A percentile compares a stretch with the other conserved stretches of the same genome.
Conservation (phyloP, 352 stramenopile genomes). For the Phytophthora palmivora region DNA sequence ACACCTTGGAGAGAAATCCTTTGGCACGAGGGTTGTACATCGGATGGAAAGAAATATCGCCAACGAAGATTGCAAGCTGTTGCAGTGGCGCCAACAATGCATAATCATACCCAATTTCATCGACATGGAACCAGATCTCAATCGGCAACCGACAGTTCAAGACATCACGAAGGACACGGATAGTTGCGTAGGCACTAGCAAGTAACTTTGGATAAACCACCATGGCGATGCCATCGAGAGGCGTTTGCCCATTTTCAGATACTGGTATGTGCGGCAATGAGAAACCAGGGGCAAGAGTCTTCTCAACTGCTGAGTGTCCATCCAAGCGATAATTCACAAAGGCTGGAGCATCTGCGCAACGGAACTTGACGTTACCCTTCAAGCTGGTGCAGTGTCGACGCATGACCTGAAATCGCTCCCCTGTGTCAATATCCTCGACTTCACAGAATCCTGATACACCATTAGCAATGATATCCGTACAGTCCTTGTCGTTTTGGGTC, state of each 20-base stretch:
- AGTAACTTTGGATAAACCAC: conserved; percentile 59
- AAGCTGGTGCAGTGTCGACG: conserved; percentile 40
- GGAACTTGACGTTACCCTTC: conserved; percentile 38
- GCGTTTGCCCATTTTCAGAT: not conserved
- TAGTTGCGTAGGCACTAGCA: conserved; percentile 40
- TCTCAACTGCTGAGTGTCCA: conserved; percentile 18
- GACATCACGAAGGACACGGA: conserved; percentile 43
- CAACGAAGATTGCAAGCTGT: conserved; percentile 31
- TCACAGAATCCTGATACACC: conserved; percentile 49
- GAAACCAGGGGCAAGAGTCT: conserved; percentile 23
- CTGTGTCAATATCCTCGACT: conserved; percentile 36
- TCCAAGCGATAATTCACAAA: conserved; percentile 46
- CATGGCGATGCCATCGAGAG: conserved; percentile 49
- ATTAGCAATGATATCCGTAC: conserved; percentile 15
- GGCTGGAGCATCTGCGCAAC: conserved; percentile 45
- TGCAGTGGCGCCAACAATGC: conserved; percentile 28
- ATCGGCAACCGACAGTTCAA: conserved; percentile 49
- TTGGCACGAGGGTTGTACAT: conserved; percentile 44
- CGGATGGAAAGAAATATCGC: conserved; percentile 29
- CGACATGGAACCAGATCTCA: conserved; percentile 56
- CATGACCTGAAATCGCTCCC: conserved; percentile 44
- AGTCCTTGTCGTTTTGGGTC: conserved; percentile 27
- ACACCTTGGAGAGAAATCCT: conserved; percentile 57
- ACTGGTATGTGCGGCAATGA: conserved; percentile 26
- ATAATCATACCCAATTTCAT: conserved; percentile 34